These are phyloP conservation scores for Suillus tomentosus DNA, from an alignment of 768 basidiomycete genomes.

Conservation along the genomic window DNA sequence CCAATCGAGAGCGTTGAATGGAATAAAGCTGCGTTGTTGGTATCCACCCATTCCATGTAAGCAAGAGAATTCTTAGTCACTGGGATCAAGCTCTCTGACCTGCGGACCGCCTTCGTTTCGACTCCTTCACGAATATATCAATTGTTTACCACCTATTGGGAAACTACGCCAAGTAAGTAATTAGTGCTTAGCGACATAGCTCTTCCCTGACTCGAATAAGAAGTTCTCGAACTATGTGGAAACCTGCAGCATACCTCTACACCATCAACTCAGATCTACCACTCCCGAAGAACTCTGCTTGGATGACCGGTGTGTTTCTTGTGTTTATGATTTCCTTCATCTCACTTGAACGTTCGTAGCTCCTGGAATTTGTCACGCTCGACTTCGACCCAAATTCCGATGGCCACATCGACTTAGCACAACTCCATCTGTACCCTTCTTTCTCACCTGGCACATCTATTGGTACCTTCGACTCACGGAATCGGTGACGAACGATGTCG, in stretches of 20 bases:
- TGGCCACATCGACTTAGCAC: conserved; percentile 74
- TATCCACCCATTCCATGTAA: conserved; percentile 68
- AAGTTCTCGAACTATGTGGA: conserved; percentile 90
- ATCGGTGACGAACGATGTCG: no score
- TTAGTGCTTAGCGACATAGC: conserved; percentile 5
- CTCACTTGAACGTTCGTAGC: conserved; percentile 41
- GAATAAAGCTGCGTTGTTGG: conserved; percentile 72
- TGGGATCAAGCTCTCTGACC: conserved; percentile 70
- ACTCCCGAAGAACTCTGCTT: conserved; percentile 75
- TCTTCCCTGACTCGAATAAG: conserved; percentile 44
- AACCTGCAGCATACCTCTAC: conserved; percentile 70
- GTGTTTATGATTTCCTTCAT: conserved; percentile 10
- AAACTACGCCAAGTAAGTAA: conserved; percentile 81
- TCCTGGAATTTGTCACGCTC: conserved; percentile 88
- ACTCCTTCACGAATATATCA: conserved; percentile 91
- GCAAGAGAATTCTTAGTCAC: conserved; percentile 86
- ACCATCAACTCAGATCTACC: conserved; percentile 71
- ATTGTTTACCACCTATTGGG: conserved; percentile 78
- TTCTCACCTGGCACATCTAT: conserved; percentile 33
- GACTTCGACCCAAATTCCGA: conserved; percentile 71
- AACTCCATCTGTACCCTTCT: conserved; percentile 76
- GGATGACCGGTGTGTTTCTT: conserved; percentile 77
- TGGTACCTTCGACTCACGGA: conserved; percentile 4
- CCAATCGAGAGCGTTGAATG: conserved; percentile 91
- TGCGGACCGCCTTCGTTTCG: conserved; percentile 66